phyloP scores from a whole-genome alignment of 768 basidiomycete genomes.

The Kwoniella dejecticola region DNA sequence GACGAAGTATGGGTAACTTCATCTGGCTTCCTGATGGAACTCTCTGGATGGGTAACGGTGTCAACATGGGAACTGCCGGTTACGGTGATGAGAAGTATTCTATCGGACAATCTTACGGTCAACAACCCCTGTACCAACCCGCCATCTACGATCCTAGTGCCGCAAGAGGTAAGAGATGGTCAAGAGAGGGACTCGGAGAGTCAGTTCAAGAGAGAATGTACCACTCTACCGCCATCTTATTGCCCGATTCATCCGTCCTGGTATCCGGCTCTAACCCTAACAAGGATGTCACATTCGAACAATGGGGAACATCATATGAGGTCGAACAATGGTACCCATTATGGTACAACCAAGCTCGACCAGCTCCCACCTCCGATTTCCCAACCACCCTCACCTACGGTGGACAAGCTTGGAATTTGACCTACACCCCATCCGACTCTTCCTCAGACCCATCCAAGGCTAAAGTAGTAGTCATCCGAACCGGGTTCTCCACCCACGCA shows the following conservation, averaged over 20 bases:
- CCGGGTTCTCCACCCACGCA: conserved; percentile 63
- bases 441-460: conserved; percentile 69
- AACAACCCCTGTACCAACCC: conserved; percentile 75
- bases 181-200: conserved; percentile 62
- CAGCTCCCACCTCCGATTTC: conserved; percentile 65
- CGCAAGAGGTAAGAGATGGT: conserved; percentile 71
- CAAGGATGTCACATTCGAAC: conserved; percentile 65
- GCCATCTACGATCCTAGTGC: conserved; percentile 79
- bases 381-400: conserved; percentile 79
- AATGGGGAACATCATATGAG: conserved; percentile 69
- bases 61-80: conserved; percentile 81
- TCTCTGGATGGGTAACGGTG: conserved; percentile 60
- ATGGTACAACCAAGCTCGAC: conserved; percentile 78
- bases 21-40: conserved; percentile 64
- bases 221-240: conserved; percentile 84
- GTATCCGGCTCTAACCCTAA: conserved; percentile 79
- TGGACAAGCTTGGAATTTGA: conserved; percentile 75
- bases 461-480: conserved; percentile 71
- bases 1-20: conserved; percentile 82
- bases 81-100: conserved; percentile 67
- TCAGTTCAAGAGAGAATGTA: conserved; percentile 78
- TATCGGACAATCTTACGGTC: conserved; percentile 62
- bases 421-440: conserved; percentile 67
- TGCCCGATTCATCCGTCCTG: conserved; percentile 82
- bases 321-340: conserved; percentile 89